Percentiles rank a stretch among this genome's conserved stretches.
These are phyloP conservation scores for Beta vulgaris DNA, from an alignment of 148 eudicot genomes.

Conservation along the genomic window DNA sequence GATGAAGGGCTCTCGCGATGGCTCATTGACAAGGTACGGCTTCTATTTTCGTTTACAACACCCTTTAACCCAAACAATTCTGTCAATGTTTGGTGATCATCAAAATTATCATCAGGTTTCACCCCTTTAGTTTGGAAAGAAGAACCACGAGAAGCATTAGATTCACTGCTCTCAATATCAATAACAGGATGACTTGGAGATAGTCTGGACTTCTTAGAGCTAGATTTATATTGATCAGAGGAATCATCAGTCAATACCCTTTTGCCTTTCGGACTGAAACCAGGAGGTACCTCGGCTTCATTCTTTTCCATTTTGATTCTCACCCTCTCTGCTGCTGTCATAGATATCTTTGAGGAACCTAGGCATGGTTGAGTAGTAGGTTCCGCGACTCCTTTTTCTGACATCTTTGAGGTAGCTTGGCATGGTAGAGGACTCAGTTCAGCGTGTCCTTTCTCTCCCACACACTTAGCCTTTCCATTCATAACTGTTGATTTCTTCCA, in stretches of 20 bases:
- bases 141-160: background rate
- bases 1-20: background rate
- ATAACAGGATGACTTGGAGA: background rate
- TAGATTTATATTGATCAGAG: constrained; percentile 9
- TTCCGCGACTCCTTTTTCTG: no score
- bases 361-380: no score
- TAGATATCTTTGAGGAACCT: constrained; percentile 2
- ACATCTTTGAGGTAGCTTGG: no score
- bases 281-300: constrained; percentile 34
- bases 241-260: background rate
- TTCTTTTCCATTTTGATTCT: constrained; percentile 18
- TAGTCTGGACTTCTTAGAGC: constrained; percentile 10
- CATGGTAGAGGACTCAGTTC: no score
- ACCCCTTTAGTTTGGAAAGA: background rate
- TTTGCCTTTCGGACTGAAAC: constrained; percentile 26
- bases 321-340: background rate
- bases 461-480: background rate
- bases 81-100: constrained; percentile 20
- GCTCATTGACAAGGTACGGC: background rate
- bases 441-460: background rate
- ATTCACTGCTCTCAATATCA: background rate
- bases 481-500: constrained; percentile 21
- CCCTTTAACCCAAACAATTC: background rate
- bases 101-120: constrained; percentile 12
- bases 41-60: background rate